Conservation (phyloP, 257 asterid species). For the Lantana camara region DNA sequence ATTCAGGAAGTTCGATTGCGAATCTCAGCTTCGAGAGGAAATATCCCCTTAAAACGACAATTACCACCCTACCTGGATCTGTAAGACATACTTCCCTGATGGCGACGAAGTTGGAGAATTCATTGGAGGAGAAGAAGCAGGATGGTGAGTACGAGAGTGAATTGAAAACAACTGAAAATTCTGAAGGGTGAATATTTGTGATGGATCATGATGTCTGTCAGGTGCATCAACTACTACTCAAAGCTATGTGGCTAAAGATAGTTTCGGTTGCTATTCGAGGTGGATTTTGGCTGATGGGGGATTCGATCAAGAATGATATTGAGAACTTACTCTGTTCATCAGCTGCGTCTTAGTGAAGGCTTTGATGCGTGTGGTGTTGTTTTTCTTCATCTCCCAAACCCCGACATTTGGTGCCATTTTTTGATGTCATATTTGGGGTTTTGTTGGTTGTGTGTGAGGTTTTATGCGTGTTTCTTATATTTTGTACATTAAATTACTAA, state of each 20-base stretch:
- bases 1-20: constrained; percentile 27
- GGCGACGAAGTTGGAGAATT: constrained; percentile 44
- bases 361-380: neutral
- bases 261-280: constrained; percentile 47
- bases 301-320: constrained; percentile 32
- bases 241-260: constrained; percentile 38
- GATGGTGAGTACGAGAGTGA: constrained; percentile 28
- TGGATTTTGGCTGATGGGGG: constrained; percentile 49
- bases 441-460: too few species aligned
- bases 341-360: constrained; percentile 7
- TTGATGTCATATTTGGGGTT: too few species aligned
- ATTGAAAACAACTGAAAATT: constrained; percentile 44
- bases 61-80: constrained; percentile 37
- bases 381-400: too few species aligned
- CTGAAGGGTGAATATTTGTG: constrained; percentile 70
- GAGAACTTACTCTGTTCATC: constrained; percentile 44
- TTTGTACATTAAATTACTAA: too few species aligned
- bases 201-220: constrained; percentile 57
- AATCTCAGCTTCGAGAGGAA: constrained; percentile 26
- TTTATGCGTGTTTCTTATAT: too few species aligned
- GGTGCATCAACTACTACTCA: constrained; percentile 60
- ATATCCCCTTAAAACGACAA: constrained; percentile 51
- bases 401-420: too few species aligned
- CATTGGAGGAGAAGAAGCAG: constrained; percentile 40
- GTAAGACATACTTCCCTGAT: constrained; percentile 37